These are phyloP conservation scores for Phaeosphaeriaceae sp. DNA, from an alignment of 2,329 filamentous ascomycete genomes.

Conservation along the genomic window DNA sequence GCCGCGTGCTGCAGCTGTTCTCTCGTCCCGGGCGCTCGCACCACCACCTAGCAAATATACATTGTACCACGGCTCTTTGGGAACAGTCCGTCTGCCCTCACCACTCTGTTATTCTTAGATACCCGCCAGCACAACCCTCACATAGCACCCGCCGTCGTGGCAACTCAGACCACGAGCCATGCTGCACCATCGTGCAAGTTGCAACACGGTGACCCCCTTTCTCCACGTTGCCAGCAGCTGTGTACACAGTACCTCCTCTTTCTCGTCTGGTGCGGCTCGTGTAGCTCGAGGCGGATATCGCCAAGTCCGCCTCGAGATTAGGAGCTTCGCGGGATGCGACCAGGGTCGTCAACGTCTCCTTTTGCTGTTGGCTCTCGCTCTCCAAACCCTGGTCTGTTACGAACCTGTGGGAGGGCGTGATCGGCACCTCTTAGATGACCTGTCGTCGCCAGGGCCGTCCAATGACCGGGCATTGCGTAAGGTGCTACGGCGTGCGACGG, in stretches of 20 bases:
- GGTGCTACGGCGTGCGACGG: neutral
- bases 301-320: slow-evolving; percentile 14
- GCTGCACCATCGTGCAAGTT: neutral
- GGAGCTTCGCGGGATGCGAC: slow-evolving; percentile 1
- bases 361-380: neutral
- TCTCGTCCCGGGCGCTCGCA: slow-evolving; percentile 5
- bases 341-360: neutral
- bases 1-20: slow-evolving; percentile 4
- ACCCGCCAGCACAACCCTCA: slow-evolving; percentile 3
- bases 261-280: slow-evolving; percentile 10
- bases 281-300: slow-evolving; percentile 15
- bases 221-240: neutral
- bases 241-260: neutral
- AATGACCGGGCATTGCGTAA: neutral
- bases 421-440: neutral
- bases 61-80: slow-evolving; percentile 6
- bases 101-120: slow-evolving; percentile 12
- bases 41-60: slow-evolving; percentile 6
- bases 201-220: neutral
- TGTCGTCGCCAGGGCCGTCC: neutral
- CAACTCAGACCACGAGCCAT: slow-evolving; percentile 1
- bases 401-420: neutral
- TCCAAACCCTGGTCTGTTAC: neutral
- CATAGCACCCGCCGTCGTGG: slow-evolving; percentile 5
- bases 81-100: slow-evolving; percentile 10